Evolutionary conservation across 2,329 filamentous ascomycete species (phyloP), one percentile per base, ranked within the genome.

Genomic region (Penicillium sp.): DNA sequence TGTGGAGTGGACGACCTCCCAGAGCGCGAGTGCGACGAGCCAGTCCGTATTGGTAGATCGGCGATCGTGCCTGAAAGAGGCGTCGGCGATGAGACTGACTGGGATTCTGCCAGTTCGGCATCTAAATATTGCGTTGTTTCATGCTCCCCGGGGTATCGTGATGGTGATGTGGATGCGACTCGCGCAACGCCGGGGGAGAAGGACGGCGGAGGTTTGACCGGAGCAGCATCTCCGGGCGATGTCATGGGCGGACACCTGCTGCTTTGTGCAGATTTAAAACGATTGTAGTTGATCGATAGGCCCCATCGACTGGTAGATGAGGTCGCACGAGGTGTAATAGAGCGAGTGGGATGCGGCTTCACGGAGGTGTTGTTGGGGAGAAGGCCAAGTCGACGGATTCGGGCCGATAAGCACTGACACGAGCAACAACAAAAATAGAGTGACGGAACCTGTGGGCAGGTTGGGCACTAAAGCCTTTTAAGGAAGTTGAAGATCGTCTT

Each of bases 201-300:
- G 69, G 87, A 84, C 75, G 87, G 86, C 76, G 89, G 84, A 73
- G 87, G 85, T 76, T 88, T 84, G 77, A 84, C 80, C 68, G 85
- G 82, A 70, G 82, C 79, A 79, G 81, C 85, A 85, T 88, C 80
- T 73, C 84, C 80, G 72, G 83, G 79, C 76, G 86, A 82, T 83
- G 86, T 86, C 88, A 90, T 90, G 79, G 82, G 84, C 74, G 79
- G 82, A 85, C 74, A 73, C 68, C 71, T 68, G 64, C 60, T 72
- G 62, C 62, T 59, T 66, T 67, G 46, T 60, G 68, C 62, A 57
- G 62, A 57, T 50, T 59, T 64, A 59, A 45, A 59, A 42, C 61
- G 60, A 61, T 50, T 54, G 33, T 46, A 50, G 45, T 53, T 50
- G 57, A 63, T 66, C 60, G 64, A 56, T 61, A 70, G 66, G 58